Conservation (phyloP, 1,284 basidiomycete species). For the Ceratobasidium sp. region DNA sequence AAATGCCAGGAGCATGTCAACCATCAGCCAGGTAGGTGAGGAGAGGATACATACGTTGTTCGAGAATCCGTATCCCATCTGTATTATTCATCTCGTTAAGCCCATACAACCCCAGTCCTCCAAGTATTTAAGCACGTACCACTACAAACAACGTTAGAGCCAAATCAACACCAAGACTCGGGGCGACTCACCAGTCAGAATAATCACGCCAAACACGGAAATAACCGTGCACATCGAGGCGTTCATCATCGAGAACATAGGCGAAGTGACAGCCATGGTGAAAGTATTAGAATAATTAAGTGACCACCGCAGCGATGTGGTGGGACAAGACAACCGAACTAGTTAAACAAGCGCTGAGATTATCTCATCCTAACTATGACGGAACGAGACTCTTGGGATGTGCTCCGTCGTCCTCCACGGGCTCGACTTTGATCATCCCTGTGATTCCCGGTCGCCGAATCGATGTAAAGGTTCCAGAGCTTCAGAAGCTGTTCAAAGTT, state of each 20-base stretch:
- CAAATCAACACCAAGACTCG: background rate
- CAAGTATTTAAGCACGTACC: conserved; percentile 9
- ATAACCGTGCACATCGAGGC: conserved; percentile 41
- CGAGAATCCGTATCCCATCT: conserved; percentile 52
- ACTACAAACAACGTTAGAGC: background rate
- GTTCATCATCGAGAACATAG: conserved; percentile 34
- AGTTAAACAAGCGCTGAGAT: background rate
- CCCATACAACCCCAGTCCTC: background rate
- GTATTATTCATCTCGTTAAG: background rate
- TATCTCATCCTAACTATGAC: background rate
- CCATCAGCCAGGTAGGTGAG: conserved; percentile 4
- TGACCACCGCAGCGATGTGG: background rate
- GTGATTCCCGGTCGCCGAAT: too few species aligned
- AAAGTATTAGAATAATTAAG: background rate
- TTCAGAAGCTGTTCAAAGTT: too few species aligned
- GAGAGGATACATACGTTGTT: conserved; percentile 46
- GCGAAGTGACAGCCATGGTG: conserved; percentile 2
- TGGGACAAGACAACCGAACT: background rate
- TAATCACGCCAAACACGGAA: conserved; percentile 41
- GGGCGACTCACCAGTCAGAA: conserved; percentile 37
- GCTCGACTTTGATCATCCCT: background rate
- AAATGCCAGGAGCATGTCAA: conserved; percentile 8
- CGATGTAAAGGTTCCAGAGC: too few species aligned
- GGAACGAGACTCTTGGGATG: too few species aligned
- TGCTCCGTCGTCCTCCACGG: background rate